phyloP scores from a whole-genome alignment of 228 moss, liverwort and hornwort genomes.

The Sphagnum fallax region DNA sequence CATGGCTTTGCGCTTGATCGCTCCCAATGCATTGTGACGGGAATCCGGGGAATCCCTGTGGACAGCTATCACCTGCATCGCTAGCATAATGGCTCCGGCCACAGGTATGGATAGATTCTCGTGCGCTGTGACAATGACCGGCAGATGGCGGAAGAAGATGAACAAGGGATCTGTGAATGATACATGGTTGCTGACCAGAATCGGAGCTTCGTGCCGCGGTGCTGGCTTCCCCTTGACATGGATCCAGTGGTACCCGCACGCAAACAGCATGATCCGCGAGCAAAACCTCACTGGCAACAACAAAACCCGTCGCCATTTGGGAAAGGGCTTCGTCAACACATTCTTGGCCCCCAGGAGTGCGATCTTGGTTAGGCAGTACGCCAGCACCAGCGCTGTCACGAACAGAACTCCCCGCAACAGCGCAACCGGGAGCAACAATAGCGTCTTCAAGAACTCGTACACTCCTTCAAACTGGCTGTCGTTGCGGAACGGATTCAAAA shows the following conservation, averaged over 20 bases:
- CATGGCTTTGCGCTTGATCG: conserved; percentile 96
- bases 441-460: conserved; percentile 57
- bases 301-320: conserved; percentile 69
- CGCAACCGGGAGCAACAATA: conserved; percentile 56
- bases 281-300: conserved; percentile 76
- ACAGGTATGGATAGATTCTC: conserved; percentile 82
- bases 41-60: conserved; percentile 71
- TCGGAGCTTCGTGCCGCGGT: conserved; percentile 75
- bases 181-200: conserved; percentile 87
- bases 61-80: conserved; percentile 97
- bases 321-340: conserved; percentile 80
- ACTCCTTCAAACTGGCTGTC: conserved; percentile 33
- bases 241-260: conserved; percentile 90
- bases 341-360: conserved; percentile 75
- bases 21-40: conserved; percentile 76
- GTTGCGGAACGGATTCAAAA: conserved; percentile 86
- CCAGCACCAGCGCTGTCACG: conserved; percentile 45
- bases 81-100: conserved; percentile 84
- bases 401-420: conserved; percentile 56
- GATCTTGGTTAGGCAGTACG: conserved; percentile 61
- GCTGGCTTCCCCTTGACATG: conserved; percentile 81
- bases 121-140: conserved; percentile 90
- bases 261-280: conserved; percentile 71
- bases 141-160: conserved; percentile 85
- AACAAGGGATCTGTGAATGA: conserved; percentile 83